A percentile compares a stretch with the other conserved stretches of the same genome.
Evolutionary conservation across 1,284 basidiomycete species (phyloP).

Genomic region (Heterobasidion parviporum): DNA sequence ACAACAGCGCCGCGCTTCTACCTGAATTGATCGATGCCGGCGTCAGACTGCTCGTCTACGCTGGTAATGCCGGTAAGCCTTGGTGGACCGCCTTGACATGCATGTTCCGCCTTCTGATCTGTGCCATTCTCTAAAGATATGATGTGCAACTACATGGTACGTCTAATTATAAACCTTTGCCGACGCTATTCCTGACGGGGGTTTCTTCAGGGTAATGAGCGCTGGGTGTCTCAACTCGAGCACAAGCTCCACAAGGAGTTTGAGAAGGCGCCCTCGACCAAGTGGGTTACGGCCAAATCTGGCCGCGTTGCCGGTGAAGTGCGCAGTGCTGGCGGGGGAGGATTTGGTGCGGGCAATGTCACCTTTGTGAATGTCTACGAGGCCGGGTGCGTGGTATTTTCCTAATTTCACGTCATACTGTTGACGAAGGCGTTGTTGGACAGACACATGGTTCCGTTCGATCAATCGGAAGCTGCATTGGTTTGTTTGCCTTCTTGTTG

Average conservation of each 20-base stretch:
- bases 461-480: constrained; percentile 72
- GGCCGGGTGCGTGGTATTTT: constrained; percentile 31
- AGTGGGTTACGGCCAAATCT: constrained; percentile 31
- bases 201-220: constrained; percentile 53
- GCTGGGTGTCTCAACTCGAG: constrained; percentile 59
- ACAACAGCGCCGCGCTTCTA: constrained; percentile 67
- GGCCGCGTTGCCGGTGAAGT: constrained; percentile 30
- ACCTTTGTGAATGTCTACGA: constrained; percentile 46
- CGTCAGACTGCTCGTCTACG: constrained; percentile 74
- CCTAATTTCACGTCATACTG: background rate
- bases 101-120: background rate
- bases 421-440: constrained; percentile 6
- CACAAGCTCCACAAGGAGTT: constrained; percentile 61
- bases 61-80: constrained; percentile 58
- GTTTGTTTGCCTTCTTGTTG: constrained; percentile 14
- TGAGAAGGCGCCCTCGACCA: constrained; percentile 34
- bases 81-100: background rate
- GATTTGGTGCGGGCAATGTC: constrained; percentile 38
- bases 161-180: constrained; percentile 21
- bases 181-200: constrained; percentile 5
- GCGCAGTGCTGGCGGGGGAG: constrained; percentile 33
- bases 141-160: constrained; percentile 72
- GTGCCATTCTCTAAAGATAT: constrained; percentile 43
- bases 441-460: constrained; percentile 81
- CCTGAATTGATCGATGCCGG: constrained; percentile 71